A percentile compares a stretch with the other conserved stretches of the same genome.
These are phyloP conservation scores for Citrus reticulata DNA, from an alignment of 345 rosid species.

Conservation along the genomic window DNA sequence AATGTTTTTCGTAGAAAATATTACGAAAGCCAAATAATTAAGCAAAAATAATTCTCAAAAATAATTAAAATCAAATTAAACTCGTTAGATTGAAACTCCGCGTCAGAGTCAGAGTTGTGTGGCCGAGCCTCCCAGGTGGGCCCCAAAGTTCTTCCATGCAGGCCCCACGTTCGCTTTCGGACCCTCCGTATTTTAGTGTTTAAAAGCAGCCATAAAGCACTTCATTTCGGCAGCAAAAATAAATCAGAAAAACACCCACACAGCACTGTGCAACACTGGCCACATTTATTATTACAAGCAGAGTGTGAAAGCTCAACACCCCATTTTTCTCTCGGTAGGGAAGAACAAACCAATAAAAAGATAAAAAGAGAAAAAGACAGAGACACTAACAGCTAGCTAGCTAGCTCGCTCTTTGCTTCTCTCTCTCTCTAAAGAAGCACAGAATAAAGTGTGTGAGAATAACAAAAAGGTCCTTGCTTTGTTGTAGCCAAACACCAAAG, in stretches of 20 bases:
- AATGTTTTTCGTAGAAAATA: too few relatives aligned
- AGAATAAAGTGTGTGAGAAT: conserved; percentile 38
- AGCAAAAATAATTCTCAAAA: neutral
- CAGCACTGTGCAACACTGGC: neutral
- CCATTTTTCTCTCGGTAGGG: conserved; percentile 8
- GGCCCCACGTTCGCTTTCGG: conserved; percentile 30
- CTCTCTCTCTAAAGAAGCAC: conserved; percentile 28
- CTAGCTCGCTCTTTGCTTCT: conserved; percentile 20
- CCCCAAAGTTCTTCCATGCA: conserved; percentile 20
- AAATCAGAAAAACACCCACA: neutral
- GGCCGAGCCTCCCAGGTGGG: conserved; percentile 8
- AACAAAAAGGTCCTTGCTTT: conserved; percentile 32
- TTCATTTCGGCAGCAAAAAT: conserved; percentile 18
- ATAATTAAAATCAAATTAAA: neutral
- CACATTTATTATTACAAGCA: neutral
- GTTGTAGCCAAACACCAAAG: neutral
- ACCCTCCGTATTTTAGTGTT: conserved; percentile 22
- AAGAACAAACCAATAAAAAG: neutral
- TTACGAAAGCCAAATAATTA: neutral
- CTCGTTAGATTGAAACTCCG: conserved; percentile 7
- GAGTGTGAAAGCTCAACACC: neutral
- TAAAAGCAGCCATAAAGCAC: conserved; percentile 51
- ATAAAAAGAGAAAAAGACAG: conserved; percentile 1
- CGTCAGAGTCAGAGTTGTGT: neutral
- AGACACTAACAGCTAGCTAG: conserved; percentile 13